phyloP scores from a whole-genome alignment of 2,329 filamentous ascomycete species.

The Clonostachys rosea region DNA sequence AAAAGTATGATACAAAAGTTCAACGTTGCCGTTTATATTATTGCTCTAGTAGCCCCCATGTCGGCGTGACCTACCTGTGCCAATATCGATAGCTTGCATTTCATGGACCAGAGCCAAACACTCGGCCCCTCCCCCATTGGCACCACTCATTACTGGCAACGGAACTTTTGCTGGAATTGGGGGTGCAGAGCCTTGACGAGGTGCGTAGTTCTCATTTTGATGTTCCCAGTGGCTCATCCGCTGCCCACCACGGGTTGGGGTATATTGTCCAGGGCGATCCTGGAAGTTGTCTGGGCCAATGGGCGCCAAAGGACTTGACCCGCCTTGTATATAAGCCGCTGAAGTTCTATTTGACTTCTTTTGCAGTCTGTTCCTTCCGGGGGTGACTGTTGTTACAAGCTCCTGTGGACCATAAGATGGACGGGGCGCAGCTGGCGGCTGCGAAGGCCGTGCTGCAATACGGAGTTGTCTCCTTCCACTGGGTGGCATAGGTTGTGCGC shows the following conservation, averaged over 20 bases:
- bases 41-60: constrained; percentile 32
- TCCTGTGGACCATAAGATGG: constrained; percentile 2
- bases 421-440: constrained; percentile 7
- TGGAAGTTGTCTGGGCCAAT: constrained; percentile 47
- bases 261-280: constrained; percentile 31
- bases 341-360: constrained; percentile 52
- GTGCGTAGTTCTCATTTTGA: constrained; percentile 43
- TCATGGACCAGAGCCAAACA: constrained; percentile 62
- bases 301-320: constrained; percentile 46
- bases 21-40: constrained; percentile 6
- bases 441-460: constrained; percentile 41
- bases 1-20: background rate
- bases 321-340: constrained; percentile 25
- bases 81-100: constrained; percentile 64
- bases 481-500: constrained; percentile 46
- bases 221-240: constrained; percentile 49
- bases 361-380: constrained; percentile 56
- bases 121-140: constrained; percentile 36
- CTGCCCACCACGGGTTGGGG: constrained; percentile 10
- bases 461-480: constrained; percentile 48
- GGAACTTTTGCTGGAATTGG: constrained; percentile 70
- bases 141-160: constrained; percentile 40
- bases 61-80: constrained; percentile 51
- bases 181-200: constrained; percentile 36
- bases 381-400: constrained; percentile 22